Evolutionary conservation across 441 rosid genomes (phyloP).

Genomic region (Pelargonium cotyledonis): DNA sequence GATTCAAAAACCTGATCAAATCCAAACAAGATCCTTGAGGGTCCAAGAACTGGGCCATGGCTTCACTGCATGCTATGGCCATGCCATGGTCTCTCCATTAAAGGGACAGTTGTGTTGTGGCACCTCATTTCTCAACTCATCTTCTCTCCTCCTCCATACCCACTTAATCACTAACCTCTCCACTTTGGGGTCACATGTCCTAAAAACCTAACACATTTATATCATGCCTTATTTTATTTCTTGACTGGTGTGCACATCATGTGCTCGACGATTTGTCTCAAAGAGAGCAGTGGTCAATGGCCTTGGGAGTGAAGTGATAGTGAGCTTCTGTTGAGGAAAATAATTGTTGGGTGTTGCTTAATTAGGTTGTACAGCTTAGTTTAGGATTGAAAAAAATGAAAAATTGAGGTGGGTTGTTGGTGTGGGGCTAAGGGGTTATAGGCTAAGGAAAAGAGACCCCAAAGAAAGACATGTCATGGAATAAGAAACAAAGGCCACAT

Average conservation of each 20-base stretch:
- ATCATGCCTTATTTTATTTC: not conserved
- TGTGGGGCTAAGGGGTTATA: not conserved
- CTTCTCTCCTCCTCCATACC: not conserved
- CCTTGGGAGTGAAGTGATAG: not conserved
- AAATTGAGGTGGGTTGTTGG: not conserved
- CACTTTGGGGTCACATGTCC: not conserved
- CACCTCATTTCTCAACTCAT: conserved; percentile 5
- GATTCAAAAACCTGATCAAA: not conserved
- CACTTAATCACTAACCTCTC: not conserved
- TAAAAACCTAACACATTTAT: not conserved
- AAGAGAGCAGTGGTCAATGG: not conserved
- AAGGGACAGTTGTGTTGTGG: conserved; percentile 10
- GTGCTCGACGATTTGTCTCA: conserved; percentile 4
- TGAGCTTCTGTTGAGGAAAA: not conserved
- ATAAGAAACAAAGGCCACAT: conserved; percentile 46
- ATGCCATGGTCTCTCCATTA: conserved; percentile 3
- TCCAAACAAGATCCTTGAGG: conserved; percentile 10
- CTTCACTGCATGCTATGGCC: not conserved
- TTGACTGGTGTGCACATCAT: not conserved
- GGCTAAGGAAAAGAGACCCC: conserved; percentile 11
- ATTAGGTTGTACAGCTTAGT: not conserved
- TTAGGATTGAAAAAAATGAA: not conserved
- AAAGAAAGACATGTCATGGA: conserved; percentile 37
- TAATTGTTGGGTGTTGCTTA: not conserved
- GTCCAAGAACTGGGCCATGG: conserved; percentile 6